phyloP scores from a whole-genome alignment of 202 grass and related monocot species.

The Cymbopogon flexuosus region DNA sequence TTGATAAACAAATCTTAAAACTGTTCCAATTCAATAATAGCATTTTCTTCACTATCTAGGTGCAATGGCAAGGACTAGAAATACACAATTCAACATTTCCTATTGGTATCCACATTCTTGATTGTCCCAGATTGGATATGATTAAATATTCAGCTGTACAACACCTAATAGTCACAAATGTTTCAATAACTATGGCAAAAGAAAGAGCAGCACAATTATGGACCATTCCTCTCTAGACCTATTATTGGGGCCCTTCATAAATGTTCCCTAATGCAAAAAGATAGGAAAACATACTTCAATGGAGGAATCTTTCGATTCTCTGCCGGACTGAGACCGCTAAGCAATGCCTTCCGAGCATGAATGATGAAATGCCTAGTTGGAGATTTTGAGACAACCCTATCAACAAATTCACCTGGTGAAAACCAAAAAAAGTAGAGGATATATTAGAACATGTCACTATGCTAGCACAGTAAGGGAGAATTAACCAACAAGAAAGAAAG shows the following conservation, averaged over 20 bases:
- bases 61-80: neutral
- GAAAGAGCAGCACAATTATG: neutral
- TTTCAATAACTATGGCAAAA: neutral
- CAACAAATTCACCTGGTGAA: constrained; percentile 71
- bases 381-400: constrained; percentile 73
- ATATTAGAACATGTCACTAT: constrained; percentile 1
- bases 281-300: constrained; percentile 73
- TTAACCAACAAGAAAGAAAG: constrained; percentile 1
- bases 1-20: neutral
- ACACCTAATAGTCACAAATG: neutral
- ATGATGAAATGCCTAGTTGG: constrained; percentile 90
- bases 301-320: constrained; percentile 78
- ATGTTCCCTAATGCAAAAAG: neutral
- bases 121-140: neutral
- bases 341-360: constrained; percentile 93
- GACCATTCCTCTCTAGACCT: neutral
- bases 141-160: neutral
- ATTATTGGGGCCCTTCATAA: neutral
- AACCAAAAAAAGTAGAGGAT: constrained; percentile 15
- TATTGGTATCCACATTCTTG: neutral
- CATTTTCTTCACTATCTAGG: constrained; percentile 7
- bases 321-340: constrained; percentile 79
- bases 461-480: neutral
- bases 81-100: constrained; percentile 2
- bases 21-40: neutral